Evolutionary conservation across 768 basidiomycete species (phyloP).

Genomic region (Hypholoma fasciculare): DNA sequence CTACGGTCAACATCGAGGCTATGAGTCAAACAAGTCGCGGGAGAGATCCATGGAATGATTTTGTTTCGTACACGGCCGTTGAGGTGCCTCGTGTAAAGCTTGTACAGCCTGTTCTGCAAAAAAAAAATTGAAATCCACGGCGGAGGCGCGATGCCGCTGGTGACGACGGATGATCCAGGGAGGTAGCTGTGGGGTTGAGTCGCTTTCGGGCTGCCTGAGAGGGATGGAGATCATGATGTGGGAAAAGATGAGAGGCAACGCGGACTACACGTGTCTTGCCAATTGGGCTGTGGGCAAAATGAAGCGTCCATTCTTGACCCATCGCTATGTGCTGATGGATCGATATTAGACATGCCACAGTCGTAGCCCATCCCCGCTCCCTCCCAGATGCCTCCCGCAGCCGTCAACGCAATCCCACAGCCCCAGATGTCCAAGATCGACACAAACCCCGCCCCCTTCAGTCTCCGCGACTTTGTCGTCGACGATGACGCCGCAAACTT

Average conservation of each 20-base stretch:
- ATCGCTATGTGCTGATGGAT: slow-evolving; percentile 1
- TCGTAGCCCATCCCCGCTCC: background rate
- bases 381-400: slow-evolving; percentile 2
- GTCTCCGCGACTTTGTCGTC: slow-evolving; percentile 20
- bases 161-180: no score
- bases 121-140: no score
- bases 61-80: no score
- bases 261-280: slow-evolving; percentile 5
- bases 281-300: no score
- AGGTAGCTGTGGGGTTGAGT: no score
- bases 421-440: slow-evolving; percentile 6
- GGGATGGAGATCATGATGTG: background rate
- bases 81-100: no score
- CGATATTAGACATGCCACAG: slow-evolving; percentile 1
- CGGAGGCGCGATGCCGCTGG: no score
- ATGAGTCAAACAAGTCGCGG: no score
- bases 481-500: slow-evolving; percentile 21
- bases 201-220: no score
- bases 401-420: background rate
- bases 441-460: slow-evolving; percentile 9
- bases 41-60: no score
- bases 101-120: no score
- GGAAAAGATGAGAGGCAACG: slow-evolving; percentile 1
- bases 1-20: no score
- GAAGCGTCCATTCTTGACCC: background rate